A percentile compares a stretch with the other conserved stretches of the same genome.
phyloP scores from a whole-genome alignment of 2,329 filamentous ascomycete genomes.

The Xylaria sp. region DNA sequence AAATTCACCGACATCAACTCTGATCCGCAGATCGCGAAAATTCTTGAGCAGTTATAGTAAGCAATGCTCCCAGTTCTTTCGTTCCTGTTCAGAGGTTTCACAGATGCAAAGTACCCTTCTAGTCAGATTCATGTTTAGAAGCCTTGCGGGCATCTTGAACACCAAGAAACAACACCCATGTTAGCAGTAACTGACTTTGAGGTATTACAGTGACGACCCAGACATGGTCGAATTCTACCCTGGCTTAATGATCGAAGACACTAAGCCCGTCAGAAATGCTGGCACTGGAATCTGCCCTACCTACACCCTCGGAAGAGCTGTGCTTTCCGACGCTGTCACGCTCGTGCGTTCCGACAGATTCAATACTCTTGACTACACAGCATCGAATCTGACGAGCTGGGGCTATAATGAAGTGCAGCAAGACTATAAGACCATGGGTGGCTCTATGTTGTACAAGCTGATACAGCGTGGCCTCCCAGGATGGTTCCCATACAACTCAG shows the following conservation, averaged over 20 bases:
- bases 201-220: conserved; percentile 53
- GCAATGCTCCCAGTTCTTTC: background rate
- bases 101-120: too few relatives aligned
- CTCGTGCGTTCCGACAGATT: conserved; percentile 69
- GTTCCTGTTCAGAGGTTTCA: background rate
- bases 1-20: conserved; percentile 69
- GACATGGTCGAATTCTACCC: conserved; percentile 77
- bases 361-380: conserved; percentile 62
- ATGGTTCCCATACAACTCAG: conserved; percentile 57
- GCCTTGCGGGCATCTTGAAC: background rate
- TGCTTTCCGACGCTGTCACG: conserved; percentile 68
- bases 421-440: conserved; percentile 53
- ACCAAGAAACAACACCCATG: too few relatives aligned
- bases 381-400: conserved; percentile 55
- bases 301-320: conserved; percentile 64
- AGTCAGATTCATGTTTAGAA: background rate
- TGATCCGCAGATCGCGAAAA: conserved; percentile 64
- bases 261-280: conserved; percentile 61
- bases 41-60: conserved; percentile 66
- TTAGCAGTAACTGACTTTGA: background rate
- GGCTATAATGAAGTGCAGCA: conserved; percentile 55
- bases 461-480: conserved; percentile 58
- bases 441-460: conserved; percentile 59
- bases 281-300: conserved; percentile 64
- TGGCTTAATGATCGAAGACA: conserved; percentile 70